Evolutionary conservation across 129 eudicot genomes (phyloP).

Genomic region (Flaveria robusta): DNA sequence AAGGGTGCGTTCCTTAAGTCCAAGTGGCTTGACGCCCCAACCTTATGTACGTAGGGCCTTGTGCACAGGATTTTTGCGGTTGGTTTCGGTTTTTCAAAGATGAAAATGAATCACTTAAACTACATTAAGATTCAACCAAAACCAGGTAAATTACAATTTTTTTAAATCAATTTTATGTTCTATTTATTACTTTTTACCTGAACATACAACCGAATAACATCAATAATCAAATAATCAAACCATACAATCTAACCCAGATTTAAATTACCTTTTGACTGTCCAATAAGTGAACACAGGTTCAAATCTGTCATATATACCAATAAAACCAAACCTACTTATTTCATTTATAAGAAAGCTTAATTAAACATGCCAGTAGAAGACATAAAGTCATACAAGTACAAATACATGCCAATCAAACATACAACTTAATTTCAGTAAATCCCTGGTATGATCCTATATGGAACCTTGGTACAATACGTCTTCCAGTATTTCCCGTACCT

Average conservation of each 20-base stretch:
- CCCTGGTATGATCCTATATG: constrained; percentile 84
- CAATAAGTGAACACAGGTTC: too few species aligned
- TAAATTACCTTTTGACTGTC: too few species aligned
- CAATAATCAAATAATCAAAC: neutral
- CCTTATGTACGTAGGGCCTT: too few species aligned
- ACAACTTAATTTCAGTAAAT: constrained; percentile 50
- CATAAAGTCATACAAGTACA: constrained; percentile 13
- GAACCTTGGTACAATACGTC: constrained; percentile 87
- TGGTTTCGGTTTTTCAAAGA: too few species aligned
- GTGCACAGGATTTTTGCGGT: too few species aligned
- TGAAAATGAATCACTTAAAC: too few species aligned
- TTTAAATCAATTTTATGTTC: neutral
- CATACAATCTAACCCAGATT: neutral
- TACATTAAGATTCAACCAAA: neutral
- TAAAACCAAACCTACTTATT: constrained; percentile 20
- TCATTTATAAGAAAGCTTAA: neutral
- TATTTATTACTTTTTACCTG: neutral
- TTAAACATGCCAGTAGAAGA: constrained; percentile 11
- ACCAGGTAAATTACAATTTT: neutral
- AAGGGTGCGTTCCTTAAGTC: too few species aligned
- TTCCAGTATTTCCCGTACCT: constrained; percentile 98
- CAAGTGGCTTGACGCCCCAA: too few species aligned
- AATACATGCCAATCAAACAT: constrained; percentile 22
- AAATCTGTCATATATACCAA: constrained; percentile 1
- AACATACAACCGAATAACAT: neutral